Conservation (phyloP, 2,329 filamentous ascomycete genomes). For the Fusarium pseudonygamai region DNA sequence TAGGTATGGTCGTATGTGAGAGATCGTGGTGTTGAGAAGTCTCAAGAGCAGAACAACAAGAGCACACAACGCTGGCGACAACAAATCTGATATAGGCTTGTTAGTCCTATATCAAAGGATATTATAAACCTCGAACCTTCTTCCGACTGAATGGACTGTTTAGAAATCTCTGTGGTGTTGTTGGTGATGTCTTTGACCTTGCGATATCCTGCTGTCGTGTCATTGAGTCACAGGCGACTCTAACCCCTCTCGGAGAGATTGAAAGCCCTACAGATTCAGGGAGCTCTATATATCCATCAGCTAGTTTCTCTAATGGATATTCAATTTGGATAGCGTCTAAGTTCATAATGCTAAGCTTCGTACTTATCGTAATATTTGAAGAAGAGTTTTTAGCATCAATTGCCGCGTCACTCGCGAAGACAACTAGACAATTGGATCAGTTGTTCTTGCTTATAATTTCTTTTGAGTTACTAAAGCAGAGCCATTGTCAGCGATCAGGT, state of each 20-base stretch:
- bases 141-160: too few species aligned
- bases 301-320: too few species aligned
- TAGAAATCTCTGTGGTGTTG: background rate
- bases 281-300: too few species aligned
- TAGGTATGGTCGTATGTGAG: constrained; percentile 2
- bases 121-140: rapidly evolving
- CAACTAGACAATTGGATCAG: background rate
- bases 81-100: background rate
- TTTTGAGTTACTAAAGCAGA: background rate
- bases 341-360: background rate
- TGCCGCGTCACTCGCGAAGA: background rate
- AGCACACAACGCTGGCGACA: background rate
- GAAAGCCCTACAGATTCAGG: background rate
- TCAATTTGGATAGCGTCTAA: background rate
- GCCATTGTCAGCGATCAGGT: background rate
- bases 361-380: background rate
- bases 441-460: too few species aligned
- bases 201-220: too few species aligned
- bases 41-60: background rate
- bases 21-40: background rate
- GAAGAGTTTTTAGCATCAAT: background rate
- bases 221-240: background rate
- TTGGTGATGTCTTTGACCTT: background rate
- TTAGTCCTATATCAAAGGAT: background rate
- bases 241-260: background rate